Evolutionary conservation across 768 basidiomycete species (phyloP).

Genomic region (Postia placenta): DNA sequence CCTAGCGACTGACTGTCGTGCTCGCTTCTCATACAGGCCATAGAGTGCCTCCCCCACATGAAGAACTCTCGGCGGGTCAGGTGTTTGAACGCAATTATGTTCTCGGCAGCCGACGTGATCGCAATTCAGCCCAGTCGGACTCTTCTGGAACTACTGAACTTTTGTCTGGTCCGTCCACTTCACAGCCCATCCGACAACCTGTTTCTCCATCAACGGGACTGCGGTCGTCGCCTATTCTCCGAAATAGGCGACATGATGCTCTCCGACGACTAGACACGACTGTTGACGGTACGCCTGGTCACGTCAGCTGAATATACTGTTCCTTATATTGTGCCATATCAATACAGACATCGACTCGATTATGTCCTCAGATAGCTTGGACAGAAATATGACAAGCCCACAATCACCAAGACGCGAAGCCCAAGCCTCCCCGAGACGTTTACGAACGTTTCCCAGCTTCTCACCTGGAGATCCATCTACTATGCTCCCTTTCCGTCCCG

Average conservation of each 20-base stretch:
- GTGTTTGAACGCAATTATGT: too few relatives aligned
- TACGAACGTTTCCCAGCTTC: neutral
- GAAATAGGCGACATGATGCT: neutral
- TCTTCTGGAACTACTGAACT: neutral
- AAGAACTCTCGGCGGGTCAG: too few relatives aligned
- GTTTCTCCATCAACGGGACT: neutral
- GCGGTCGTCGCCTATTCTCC: neutral
- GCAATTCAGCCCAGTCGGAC: constrained; percentile 2
- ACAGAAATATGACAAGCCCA: too few relatives aligned
- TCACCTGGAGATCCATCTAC: neutral
- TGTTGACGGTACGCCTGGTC: neutral
- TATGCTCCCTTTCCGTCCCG: neutral
- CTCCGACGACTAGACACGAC: neutral
- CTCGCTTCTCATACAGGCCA: too few relatives aligned
- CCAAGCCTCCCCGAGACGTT: neutral
- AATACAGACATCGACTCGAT: too few relatives aligned
- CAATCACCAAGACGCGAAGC: too few relatives aligned
- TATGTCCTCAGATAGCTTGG: too few relatives aligned
- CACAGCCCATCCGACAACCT: neutral
- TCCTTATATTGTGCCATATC: too few relatives aligned
- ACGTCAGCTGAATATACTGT: too few relatives aligned
- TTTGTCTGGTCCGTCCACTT: neutral
- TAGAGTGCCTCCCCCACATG: too few relatives aligned
- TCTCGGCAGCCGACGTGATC: neutral
- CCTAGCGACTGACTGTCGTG: too few relatives aligned